Conservation (phyloP, 2,329 filamentous ascomycete genomes). For the Calonectria honghensis region DNA sequence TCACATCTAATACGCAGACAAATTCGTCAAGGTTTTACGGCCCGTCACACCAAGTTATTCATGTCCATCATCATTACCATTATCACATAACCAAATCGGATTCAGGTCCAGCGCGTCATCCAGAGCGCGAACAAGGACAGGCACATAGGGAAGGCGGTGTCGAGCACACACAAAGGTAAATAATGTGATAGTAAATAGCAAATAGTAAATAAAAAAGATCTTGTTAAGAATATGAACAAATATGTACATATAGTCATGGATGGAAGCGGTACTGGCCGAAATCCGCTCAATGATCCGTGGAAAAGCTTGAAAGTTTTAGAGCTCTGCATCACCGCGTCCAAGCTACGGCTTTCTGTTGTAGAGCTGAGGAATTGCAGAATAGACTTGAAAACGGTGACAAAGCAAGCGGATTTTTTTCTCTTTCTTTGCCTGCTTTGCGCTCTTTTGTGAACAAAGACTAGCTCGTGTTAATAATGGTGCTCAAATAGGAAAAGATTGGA, state of each 20-base stretch:
- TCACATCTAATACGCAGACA: conserved; percentile 34
- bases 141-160: not conserved
- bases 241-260: not conserved
- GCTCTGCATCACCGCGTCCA: no score
- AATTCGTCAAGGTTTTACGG: conserved; percentile 43
- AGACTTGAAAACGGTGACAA: no score
- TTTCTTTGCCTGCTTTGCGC: no score
- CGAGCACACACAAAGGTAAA: not conserved
- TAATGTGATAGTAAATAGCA: not conserved
- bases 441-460: no score
- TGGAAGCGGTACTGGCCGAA: not conserved
- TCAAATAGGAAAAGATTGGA: no score
- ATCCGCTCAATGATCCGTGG: not conserved
- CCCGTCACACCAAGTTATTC: conserved; percentile 43
- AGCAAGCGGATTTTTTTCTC: no score
- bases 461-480: no score
- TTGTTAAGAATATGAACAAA: not conserved
- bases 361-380: no score
- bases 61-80: conserved; percentile 50
- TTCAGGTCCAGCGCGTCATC: not conserved
- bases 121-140: not conserved
- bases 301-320: no score
- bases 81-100: conserved; percentile 41
- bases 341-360: no score
- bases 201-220: not conserved